Base-by-base conservation (phyloP, 2,329 filamentous ascomycete species). In the Fusarium sp. region DNA sequence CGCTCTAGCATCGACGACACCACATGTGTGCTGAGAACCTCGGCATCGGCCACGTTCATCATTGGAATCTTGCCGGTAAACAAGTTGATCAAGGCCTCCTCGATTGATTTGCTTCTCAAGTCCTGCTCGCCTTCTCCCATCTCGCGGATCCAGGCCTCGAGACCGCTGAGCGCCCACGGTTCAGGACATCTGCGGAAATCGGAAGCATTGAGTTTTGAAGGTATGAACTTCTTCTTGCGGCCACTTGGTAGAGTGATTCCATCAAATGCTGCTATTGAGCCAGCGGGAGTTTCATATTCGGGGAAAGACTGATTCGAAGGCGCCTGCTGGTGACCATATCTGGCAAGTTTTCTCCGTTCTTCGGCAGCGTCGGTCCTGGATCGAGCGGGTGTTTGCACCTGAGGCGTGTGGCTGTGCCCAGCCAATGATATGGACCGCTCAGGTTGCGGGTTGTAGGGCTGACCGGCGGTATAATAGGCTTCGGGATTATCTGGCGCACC, bases 21-120 rank as follows among this genome's bases (percentile, higher is more conserved):
- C 1, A 97, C 92, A 42, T 89, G 89, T 62, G 88, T 87, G 66
- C 93, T 93, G 53, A 99, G 84, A 2, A 90, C 91, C 78, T 99
- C 96, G 1, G 96, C 96, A 83, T 99, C 97, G 8, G 95, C 94
- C 43, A 96, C 95, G 74, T 99, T 98, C 93, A 99, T 98, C 1
- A 94, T 99, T 1, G 96, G 94, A 1, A 99, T 94, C 79, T 98
- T 98, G 80, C 93, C 88, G 3, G 93, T 97, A 78, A 99, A 98
- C 9, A 99, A 84, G 30, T 90, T 92, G 43, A 97, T 90, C 43
- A 99, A 85, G 4, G 93, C 94, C 72, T 98, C 94, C 62, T 93
- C 91, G 53, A 99, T 90, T 3, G 92, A 90, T 75, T 93, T 92
- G 76, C 92, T 89, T 77, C 92, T 94, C 48, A 99, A 82, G 79